These are phyloP conservation scores for Hericium coralloides DNA, from an alignment of 768 basidiomycete species.

Conservation along the genomic window DNA sequence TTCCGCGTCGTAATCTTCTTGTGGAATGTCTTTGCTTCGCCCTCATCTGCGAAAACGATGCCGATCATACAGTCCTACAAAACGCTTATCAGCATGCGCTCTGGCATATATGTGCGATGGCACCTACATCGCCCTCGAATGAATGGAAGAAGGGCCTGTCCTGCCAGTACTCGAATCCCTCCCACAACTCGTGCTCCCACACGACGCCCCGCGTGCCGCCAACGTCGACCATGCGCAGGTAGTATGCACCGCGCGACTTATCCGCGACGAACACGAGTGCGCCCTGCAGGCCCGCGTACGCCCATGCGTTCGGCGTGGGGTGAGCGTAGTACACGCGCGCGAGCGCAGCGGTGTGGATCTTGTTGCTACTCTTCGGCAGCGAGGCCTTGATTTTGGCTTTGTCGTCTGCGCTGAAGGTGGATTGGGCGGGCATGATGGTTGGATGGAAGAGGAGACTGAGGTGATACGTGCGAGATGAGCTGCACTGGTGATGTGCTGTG, in stretches of 20 bases:
- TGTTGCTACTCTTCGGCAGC: constrained; percentile 47
- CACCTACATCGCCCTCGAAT: constrained; percentile 86
- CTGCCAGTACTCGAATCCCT: constrained; percentile 68
- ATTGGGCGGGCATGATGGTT: constrained; percentile 58
- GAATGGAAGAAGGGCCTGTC: constrained; percentile 91
- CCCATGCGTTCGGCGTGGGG: constrained; percentile 71
- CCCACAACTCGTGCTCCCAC: constrained; percentile 91
- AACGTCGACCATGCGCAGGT: constrained; percentile 78
- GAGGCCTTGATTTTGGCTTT: constrained; percentile 67
- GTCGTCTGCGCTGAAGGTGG: constrained; percentile 64
- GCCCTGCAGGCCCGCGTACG: constrained; percentile 82
- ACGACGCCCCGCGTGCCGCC: constrained; percentile 77
- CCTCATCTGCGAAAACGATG: constrained; percentile 81
- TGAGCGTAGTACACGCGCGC: constrained; percentile 88
- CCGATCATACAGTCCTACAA: constrained; percentile 82
- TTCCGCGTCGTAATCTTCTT: constrained; percentile 77
- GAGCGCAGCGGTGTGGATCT: constrained; percentile 75
- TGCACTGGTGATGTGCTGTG: too few relatives aligned
- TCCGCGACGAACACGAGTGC: constrained; percentile 69
- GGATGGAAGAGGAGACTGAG: neutral
- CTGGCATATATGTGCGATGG: neutral
- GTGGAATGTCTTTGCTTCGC: constrained; percentile 74
- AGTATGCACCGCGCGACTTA: constrained; percentile 41
- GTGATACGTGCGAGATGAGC: neutral
- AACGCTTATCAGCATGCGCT: neutral